Percentiles rank a stretch among this genome's conserved stretches.
Evolutionary conservation across 768 basidiomycete species (phyloP).

Genomic region (Kwoniella bestiolae): DNA sequence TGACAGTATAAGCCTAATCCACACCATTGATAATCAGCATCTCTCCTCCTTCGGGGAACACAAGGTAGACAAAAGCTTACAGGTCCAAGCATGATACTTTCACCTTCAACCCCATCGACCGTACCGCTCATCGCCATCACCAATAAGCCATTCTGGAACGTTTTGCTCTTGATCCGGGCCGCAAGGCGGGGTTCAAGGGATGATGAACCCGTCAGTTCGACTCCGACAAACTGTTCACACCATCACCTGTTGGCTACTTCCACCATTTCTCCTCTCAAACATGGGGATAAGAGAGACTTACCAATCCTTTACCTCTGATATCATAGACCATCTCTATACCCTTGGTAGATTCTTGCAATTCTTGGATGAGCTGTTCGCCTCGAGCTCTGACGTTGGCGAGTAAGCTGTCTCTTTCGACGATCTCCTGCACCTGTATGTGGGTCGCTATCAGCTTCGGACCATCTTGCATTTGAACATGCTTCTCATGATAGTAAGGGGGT

Average conservation of each 20-base stretch:
- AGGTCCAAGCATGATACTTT: slow-evolving; percentile 25
- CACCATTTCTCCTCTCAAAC: too few relatives aligned
- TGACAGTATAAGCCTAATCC: slow-evolving; percentile 30
- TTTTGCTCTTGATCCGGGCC: slow-evolving; percentile 27
- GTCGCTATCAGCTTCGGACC: too few relatives aligned
- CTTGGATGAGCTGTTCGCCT: slow-evolving; percentile 24
- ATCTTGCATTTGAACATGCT: too few relatives aligned
- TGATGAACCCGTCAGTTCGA: slow-evolving; percentile 25
- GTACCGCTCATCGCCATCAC: slow-evolving; percentile 22
- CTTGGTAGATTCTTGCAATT: slow-evolving; percentile 13
- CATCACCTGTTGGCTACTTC: background rate
- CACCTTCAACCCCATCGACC: slow-evolving; percentile 32
- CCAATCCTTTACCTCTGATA: slow-evolving; percentile 33
- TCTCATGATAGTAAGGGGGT: too few relatives aligned
- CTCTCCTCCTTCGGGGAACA: background rate
- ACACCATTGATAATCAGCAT: background rate
- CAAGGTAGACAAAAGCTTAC: slow-evolving; percentile 10
- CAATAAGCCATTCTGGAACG: slow-evolving; percentile 26
- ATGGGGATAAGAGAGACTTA: too few relatives aligned
- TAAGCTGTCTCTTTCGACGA: slow-evolving; percentile 30
- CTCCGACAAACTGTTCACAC: slow-evolving; percentile 27
- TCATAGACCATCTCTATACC: slow-evolving; percentile 22
- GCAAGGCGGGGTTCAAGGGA: slow-evolving; percentile 24
- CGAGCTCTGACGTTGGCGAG: slow-evolving; percentile 26
- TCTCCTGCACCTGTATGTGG: slow-evolving; percentile 24